These are phyloP conservation scores for Herpetomonas tarakana DNA, from an alignment of 208 protist species.

Conservation along the genomic window DNA sequence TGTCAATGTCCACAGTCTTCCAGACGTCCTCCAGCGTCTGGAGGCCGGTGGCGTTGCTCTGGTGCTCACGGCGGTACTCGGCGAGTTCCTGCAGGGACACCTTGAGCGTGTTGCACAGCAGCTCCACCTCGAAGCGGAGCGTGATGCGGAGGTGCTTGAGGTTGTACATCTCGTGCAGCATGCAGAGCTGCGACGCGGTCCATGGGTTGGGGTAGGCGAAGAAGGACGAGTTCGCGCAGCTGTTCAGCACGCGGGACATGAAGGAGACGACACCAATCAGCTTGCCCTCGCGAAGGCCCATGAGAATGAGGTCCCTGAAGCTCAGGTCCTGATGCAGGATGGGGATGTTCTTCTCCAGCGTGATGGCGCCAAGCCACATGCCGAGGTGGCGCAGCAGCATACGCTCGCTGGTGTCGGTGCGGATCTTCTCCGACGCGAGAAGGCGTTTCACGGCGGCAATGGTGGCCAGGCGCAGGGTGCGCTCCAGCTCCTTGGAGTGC, in stretches of 20 bases:
- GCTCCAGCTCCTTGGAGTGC: constrained; percentile 80
- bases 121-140: constrained; percentile 97
- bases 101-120: constrained; percentile 83
- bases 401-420: constrained; percentile 86
- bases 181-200: constrained; percentile 94
- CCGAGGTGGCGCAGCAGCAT: constrained; percentile 98
- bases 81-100: constrained; percentile 43
- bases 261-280: constrained; percentile 97
- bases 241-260: constrained; percentile 92
- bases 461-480: constrained; percentile 77
- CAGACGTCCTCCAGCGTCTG: constrained; percentile 43
- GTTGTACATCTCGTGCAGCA: constrained; percentile 96
- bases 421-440: constrained; percentile 94
- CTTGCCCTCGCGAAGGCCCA: constrained; percentile 92
- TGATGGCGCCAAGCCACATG: constrained; percentile 97
- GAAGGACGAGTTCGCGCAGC: constrained; percentile 87
- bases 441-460: constrained; percentile 85
- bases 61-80: constrained; percentile 22
- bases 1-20: constrained; percentile 59
- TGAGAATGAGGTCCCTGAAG: constrained; percentile 94
- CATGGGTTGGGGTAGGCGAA: constrained; percentile 98
- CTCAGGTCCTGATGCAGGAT: constrained; percentile 94
- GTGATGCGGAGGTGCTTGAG: constrained; percentile 96
- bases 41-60: constrained; percentile 9
- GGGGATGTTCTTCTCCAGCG: constrained; percentile 97